Evolutionary conservation across 2,329 filamentous ascomycete species (phyloP), one percentile per base, ranked within the genome.

Genomic region (Eutypella sp.): DNA sequence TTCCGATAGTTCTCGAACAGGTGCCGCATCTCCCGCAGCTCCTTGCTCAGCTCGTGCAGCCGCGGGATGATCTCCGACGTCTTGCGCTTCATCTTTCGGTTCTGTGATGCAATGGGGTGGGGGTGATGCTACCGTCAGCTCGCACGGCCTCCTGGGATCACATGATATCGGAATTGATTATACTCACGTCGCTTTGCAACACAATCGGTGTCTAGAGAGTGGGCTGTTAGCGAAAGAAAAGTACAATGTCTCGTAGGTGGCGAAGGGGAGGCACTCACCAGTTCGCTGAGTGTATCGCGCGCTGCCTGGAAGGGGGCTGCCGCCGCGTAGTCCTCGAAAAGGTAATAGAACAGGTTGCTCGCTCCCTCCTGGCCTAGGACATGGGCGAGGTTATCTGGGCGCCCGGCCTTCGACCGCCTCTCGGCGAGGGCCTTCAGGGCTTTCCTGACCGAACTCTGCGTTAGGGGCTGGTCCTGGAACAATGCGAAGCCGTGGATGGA

Each of bases 301-400:
- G 70, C 70, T 2, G 51, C 57, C 9, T 71, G 75, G 11, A 84
- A 67, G 22, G 73, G 73, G 42, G 78, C 79, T 1, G 78, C 79
- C 3, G 79, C 78, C 29, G 73, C 72, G 69, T 82, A 84, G 57
- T 84, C 81, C 56, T 85, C 81, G 55, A 85, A 85, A 0, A 85
- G 65, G 55, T 84, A 84, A 59, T 83, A 85, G 63, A 84, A 84
- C 3, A 84, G 65, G 18, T 81, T 68, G 18, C 79, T 81, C 0
- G 81, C 74, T 2, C 74, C 74, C 53, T 84, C 80, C 2, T 61
- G 52, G 3, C 64, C 66, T 5, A 61, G 16, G 41, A 22, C 19
- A 7, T 24, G 20, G 11, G 20, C 1, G 19, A 10, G 36, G 5
- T 24, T 13, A 7, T 39, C 18, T 39, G 19, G 15, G 9, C 23